Percentiles rank a stretch among this genome's conserved stretches.
Conservation (phyloP, 108 stramenopile genomes). For the Pseudonitzschia pungens region DNA sequence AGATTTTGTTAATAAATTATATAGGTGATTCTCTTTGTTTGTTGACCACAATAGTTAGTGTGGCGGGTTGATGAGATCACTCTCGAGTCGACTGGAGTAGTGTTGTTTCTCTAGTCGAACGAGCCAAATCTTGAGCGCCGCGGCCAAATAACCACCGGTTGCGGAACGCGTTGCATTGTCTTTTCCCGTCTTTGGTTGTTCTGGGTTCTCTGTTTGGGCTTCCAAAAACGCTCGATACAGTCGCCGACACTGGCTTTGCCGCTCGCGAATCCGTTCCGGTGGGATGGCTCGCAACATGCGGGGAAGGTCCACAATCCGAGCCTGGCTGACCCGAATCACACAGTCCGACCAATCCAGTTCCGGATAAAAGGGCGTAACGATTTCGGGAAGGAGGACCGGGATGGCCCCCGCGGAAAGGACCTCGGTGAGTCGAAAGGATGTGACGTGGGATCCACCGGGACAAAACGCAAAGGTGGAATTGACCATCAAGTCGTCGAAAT, state of each 20-base stretch:
- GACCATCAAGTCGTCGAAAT: constrained; percentile 19
- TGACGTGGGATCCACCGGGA: constrained; percentile 36
- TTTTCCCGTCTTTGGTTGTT: background rate
- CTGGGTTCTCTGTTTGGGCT: background rate
- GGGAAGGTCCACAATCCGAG: constrained; percentile 36
- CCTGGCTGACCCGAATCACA: constrained; percentile 28
- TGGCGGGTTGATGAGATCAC: background rate
- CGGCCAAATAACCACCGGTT: background rate
- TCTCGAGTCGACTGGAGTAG: constrained; percentile 3
- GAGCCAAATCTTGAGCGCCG: constrained; percentile 6
- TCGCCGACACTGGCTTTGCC: constrained; percentile 9
- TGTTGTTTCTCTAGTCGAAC: constrained; percentile 11
- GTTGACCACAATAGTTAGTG: background rate
- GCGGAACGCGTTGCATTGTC: background rate
- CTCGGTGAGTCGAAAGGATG: constrained; percentile 39
- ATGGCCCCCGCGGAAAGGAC: constrained; percentile 34
- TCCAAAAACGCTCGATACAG: constrained; percentile 16
- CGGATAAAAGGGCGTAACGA: constrained; percentile 20
- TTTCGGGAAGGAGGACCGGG: constrained; percentile 25
- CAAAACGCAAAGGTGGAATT: constrained; percentile 30
- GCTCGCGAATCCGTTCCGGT: constrained; percentile 1
- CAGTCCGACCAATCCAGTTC: constrained; percentile 38
- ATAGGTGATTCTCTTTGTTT: too few species aligned
- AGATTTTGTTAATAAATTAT: too few species aligned
- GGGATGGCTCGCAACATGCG: constrained; percentile 21